Base-by-base conservation (phyloP, 2,329 filamentous ascomycete species). In the Paraconiothyrium sp. region DNA sequence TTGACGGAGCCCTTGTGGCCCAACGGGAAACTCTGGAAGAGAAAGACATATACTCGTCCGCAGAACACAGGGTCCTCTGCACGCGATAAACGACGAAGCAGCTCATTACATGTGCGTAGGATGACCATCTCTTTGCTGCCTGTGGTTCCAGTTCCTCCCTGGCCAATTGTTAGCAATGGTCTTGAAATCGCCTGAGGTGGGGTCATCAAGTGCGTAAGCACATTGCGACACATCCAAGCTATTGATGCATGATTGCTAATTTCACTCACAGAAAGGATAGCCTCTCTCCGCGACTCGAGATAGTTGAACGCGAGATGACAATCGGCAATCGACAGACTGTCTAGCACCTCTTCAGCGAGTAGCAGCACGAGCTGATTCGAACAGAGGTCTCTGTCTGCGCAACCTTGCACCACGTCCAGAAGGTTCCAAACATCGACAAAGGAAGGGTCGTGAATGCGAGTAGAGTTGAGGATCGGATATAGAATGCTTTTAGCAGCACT, bases 1-100 rank as follows among this genome's bases (percentile, higher is more conserved):
- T 99, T 99, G 54, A 99, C 95, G 0, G 95, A 97, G 76, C 95
- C 98, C 76, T 94, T 95, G 79, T 99, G 96, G 35, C 94, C 94
- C 0, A 99, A 84, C 1, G 95, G 95, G 73, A 99, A 98, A 77
- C 93, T 97, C 78, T 99, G 95, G 79, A 98, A 99, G 75, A 99
- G 88, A 79, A 97, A 99, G 66, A 99, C 97, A 79, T 98, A 98
- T 30, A 99, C 95, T 43, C 95, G 88, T 16, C 95, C 95, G 74
- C 95, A 99, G 76, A 99, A 99, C 0, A 96, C 93, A 0, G 95
- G 96, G 78, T 99, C 95, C 77, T 98, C 94, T 4, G 95, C 94
- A 59, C 95, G 88, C n/a, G 95, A 98, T 2, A 99, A 85, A 49
- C 95, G 88, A 39, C 94, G 89, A n/a, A 99, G 84, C 16, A 99